A percentile compares a stretch with the other conserved stretches of the same genome.
Evolutionary conservation across 371 early-diverging fungal species (phyloP).

Genomic region (Rhizomucor miehei): DNA sequence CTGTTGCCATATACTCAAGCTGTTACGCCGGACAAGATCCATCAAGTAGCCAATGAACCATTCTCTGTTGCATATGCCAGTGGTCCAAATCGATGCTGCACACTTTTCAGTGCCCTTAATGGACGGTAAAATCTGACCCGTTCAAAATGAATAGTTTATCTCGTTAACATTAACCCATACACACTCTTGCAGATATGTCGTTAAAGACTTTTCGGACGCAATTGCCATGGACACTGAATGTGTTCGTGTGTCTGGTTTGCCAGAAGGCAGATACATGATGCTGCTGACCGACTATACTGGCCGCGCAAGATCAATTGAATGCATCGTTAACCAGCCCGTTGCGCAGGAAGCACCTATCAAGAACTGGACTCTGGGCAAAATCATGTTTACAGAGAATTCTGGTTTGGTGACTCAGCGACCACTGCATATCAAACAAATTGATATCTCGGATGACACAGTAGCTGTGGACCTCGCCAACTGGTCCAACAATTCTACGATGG

Average conservation of each 20-base stretch:
- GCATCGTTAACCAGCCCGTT: background rate
- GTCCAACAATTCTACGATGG: constrained; percentile 15
- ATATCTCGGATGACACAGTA: constrained; percentile 11
- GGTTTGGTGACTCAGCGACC: background rate
- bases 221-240: background rate
- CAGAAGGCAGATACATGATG: background rate
- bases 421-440: constrained; percentile 2
- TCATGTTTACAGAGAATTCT: background rate
- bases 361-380: background rate
- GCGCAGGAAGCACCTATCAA: background rate
- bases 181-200: background rate
- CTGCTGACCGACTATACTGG: background rate
- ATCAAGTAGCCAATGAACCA: constrained; percentile 22
- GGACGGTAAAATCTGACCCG: constrained; percentile 18
- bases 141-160: too few species aligned
- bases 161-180: too few species aligned
- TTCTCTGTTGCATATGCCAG: constrained; percentile 26
- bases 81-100: constrained; percentile 8
- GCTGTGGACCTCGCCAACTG: constrained; percentile 11
- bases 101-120: constrained; percentile 14
- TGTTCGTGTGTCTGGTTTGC: background rate
- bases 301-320: background rate
- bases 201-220: too few species aligned
- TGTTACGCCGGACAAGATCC: constrained; percentile 15
- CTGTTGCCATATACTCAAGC: background rate